Evolutionary conservation across 768 basidiomycete species (phyloP).

Genomic region (Dioszegia aurantiaca): DNA sequence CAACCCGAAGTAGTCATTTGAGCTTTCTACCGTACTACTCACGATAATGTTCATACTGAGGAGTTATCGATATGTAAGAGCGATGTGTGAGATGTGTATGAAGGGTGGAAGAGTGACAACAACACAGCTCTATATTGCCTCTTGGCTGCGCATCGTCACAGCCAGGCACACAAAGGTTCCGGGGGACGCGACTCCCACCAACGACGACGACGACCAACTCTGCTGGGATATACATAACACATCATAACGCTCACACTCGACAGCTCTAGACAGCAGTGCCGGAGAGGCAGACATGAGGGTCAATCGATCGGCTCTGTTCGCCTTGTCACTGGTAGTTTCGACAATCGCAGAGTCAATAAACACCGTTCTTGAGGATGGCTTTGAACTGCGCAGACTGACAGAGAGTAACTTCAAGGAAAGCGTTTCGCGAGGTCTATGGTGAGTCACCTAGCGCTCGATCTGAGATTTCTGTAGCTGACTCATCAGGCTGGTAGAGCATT

Average conservation of each 20-base stretch:
- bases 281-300: too few species aligned
- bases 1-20: too few species aligned
- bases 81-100: neutral
- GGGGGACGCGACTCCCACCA: neutral
- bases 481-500: constrained; percentile 76
- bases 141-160: neutral
- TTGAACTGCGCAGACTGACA: constrained; percentile 46
- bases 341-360: constrained; percentile 6
- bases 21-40: constrained; percentile 21
- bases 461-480: neutral
- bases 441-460: neutral
- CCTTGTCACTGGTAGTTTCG: constrained; percentile 14
- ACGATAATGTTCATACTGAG: constrained; percentile 54
- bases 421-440: constrained; percentile 51
- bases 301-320: constrained; percentile 21
- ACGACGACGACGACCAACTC: neutral
- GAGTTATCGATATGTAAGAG: neutral
- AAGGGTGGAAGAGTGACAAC: neutral
- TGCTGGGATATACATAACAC: neutral
- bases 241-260: neutral
- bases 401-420: constrained; percentile 48
- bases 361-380: constrained; percentile 23
- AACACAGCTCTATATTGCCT: neutral
- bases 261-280: neutral
- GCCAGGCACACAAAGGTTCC: neutral